phyloP scores from a whole-genome alignment of 1,284 basidiomycete species.

The Microbotryum scabiosae region DNA sequence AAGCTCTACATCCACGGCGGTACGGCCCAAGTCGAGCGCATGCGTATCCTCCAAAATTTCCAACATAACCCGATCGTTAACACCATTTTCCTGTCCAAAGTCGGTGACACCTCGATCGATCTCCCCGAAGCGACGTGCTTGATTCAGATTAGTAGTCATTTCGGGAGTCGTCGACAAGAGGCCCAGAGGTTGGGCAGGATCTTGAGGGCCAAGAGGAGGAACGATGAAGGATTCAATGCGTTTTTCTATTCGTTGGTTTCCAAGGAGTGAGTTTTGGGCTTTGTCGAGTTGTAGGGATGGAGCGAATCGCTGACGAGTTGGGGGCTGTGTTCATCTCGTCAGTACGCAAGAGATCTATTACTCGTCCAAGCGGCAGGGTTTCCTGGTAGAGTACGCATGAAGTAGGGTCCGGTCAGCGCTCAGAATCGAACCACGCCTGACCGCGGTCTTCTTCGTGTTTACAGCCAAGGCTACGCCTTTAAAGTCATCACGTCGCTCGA shows the following conservation, averaged over 20 bases:
- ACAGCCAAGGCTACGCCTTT: conserved; percentile 83
- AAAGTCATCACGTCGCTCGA: conserved; percentile 98
- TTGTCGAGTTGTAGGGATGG: not conserved
- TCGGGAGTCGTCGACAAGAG: conserved; percentile 95
- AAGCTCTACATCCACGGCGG: conserved; percentile 94
- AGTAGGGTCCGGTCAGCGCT: not conserved
- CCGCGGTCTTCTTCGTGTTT: not conserved
- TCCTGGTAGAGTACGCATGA: conserved; percentile 70
- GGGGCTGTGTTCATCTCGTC: not conserved
- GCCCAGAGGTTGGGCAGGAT: conserved; percentile 94
- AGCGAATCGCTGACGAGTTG: too few species aligned
- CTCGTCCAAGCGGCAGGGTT: conserved; percentile 97
- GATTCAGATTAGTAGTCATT: conserved; percentile 99
- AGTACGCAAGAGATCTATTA: conserved; percentile 97
- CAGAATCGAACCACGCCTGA: not conserved
- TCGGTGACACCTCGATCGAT: conserved; percentile 99
- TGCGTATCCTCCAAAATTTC: conserved; percentile 90
- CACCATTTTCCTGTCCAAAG: conserved; percentile 98
- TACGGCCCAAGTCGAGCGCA: conserved; percentile 89
- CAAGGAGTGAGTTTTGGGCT: conserved; percentile 53
- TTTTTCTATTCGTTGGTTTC: conserved; percentile 99
- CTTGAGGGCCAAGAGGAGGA: conserved; percentile 89
- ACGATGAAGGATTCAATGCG: conserved; percentile 99
- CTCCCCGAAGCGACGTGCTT: conserved; percentile 97
- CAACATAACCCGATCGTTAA: conserved; percentile 93